A percentile compares a stretch with the other conserved stretches of the same genome.
Evolutionary conservation across 2,329 filamentous ascomycete genomes (phyloP).

Genomic region (Elsinoe ampelina): DNA sequence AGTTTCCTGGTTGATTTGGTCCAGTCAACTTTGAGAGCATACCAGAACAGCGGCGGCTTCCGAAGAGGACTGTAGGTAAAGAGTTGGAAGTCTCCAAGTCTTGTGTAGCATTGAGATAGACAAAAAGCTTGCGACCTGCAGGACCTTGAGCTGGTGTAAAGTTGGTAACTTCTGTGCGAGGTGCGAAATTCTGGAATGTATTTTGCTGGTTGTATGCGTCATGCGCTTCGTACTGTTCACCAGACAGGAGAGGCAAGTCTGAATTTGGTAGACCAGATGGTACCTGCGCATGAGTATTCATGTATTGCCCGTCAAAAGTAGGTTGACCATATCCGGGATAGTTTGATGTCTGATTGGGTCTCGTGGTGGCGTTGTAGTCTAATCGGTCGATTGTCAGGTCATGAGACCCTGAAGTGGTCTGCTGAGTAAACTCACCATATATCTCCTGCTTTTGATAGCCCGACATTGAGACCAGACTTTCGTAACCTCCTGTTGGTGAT

Average conservation of each 20-base stretch:
- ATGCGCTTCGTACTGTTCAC: slow-evolving; percentile 40
- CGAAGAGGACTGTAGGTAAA: slow-evolving; percentile 57
- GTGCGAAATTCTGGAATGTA: slow-evolving; percentile 58
- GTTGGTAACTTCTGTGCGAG: slow-evolving; percentile 55
- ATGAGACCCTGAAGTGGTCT: slow-evolving; percentile 24
- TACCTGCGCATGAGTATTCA: slow-evolving; percentile 40
- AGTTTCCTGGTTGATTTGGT: slow-evolving; percentile 55
- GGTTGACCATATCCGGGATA: slow-evolving; percentile 41
- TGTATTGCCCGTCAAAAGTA: slow-evolving; percentile 41
- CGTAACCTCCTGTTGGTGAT: slow-evolving; percentile 15
- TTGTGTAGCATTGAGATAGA: slow-evolving; percentile 67
- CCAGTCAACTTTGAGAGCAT: slow-evolving; percentile 53
- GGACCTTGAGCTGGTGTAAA: slow-evolving; percentile 61
- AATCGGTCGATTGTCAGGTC: slow-evolving; percentile 42
- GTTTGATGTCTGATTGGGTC: slow-evolving; percentile 49
- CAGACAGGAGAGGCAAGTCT: slow-evolving; percentile 36
- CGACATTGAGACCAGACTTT: slow-evolving; percentile 58
- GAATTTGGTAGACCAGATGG: slow-evolving; percentile 39
- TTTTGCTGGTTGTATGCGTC: slow-evolving; percentile 47
- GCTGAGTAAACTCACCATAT: slow-evolving; percentile 58
- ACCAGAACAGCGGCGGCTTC: slow-evolving; percentile 62
- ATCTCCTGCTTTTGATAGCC: slow-evolving; percentile 70
- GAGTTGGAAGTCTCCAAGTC: slow-evolving; percentile 55
- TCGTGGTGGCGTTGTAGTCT: slow-evolving; percentile 43
- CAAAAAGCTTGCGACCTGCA: slow-evolving; percentile 59